Evolutionary conservation across 768 basidiomycete species (phyloP).

Genomic region (Boletus tomentosulus): DNA sequence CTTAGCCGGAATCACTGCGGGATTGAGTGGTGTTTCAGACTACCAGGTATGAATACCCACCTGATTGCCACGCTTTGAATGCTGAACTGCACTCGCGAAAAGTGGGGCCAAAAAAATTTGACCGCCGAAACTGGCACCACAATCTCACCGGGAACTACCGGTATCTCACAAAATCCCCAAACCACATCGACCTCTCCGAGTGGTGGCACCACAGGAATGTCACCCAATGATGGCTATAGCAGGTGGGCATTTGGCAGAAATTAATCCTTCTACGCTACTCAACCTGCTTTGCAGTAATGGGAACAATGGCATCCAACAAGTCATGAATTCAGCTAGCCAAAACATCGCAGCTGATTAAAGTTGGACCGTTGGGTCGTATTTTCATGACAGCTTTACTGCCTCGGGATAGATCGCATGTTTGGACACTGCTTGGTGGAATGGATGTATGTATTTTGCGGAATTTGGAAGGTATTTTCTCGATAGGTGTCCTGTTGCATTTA

Average conservation of each 20-base stretch:
- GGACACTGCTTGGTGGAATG: not conserved
- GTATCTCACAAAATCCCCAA: slow-evolving; percentile 26
- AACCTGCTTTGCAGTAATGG: slow-evolving; percentile 22
- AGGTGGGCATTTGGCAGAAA: slow-evolving; percentile 21
- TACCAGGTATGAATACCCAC: slow-evolving; percentile 27
- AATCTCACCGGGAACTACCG: slow-evolving; percentile 32
- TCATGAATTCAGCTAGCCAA: slow-evolving; percentile 32
- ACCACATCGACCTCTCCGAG: slow-evolving; percentile 32
- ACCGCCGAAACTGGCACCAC: slow-evolving; percentile 45
- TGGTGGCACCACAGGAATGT: slow-evolving; percentile 40
- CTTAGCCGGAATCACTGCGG: slow-evolving; percentile 38
- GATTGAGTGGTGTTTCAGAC: slow-evolving; percentile 26
- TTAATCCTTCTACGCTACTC: not conserved
- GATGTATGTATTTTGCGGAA: not conserved
- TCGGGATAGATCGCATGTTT: not conserved
- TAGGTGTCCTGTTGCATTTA: not conserved
- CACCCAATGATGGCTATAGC: slow-evolving; percentile 65
- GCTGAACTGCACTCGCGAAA: slow-evolving; percentile 9
- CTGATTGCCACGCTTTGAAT: not conserved
- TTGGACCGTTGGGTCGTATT: not conserved
- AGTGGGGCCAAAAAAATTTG: slow-evolving; percentile 57
- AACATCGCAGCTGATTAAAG: slow-evolving; percentile 31
- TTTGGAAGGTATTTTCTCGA: not conserved
- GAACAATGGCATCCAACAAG: slow-evolving; percentile 29
- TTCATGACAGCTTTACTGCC: not conserved